A percentile compares a stretch with the other conserved stretches of the same genome.
These are phyloP conservation scores for Gracilaria vermiculophylla DNA, from an alignment of 23 red algal genomes.

Conservation along the genomic window DNA sequence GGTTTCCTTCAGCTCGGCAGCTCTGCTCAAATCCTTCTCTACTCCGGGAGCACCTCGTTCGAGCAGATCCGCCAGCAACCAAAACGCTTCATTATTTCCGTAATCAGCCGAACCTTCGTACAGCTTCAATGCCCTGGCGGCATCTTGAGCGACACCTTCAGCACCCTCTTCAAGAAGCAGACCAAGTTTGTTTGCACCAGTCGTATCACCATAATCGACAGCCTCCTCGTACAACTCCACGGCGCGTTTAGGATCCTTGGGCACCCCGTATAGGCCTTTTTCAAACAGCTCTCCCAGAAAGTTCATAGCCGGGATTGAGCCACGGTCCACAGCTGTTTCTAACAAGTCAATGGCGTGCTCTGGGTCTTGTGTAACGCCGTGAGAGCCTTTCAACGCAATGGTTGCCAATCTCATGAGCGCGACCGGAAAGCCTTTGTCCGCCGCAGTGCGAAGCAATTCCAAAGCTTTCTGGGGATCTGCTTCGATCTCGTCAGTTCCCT, in stretches of 20 bases:
- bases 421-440: slow-evolving; percentile 6
- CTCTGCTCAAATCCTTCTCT: slow-evolving; percentile 34
- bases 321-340: slow-evolving; percentile 20
- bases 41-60: slow-evolving; percentile 42
- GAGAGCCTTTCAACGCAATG: slow-evolving; percentile 44
- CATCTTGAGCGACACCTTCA: slow-evolving; percentile 14
- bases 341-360: slow-evolving; percentile 34
- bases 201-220: slow-evolving; percentile 35
- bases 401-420: slow-evolving; percentile 24
- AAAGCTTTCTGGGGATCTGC: slow-evolving; percentile 36
- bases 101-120: slow-evolving; percentile 46
- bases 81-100: slow-evolving; percentile 42
- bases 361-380: slow-evolving; percentile 13
- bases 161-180: slow-evolving; percentile 45
- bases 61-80: slow-evolving; percentile 34
- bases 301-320: slow-evolving; percentile 48
- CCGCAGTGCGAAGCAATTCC: slow-evolving; percentile 4
- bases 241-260: slow-evolving; percentile 2
- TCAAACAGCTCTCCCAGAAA: slow-evolving; percentile 40
- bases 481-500: slow-evolving; percentile 50
- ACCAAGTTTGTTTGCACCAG: slow-evolving; percentile 17
- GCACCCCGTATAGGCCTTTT: slow-evolving; percentile 13
- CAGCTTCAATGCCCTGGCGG: not conserved
- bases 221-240: slow-evolving; percentile 38
- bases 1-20: slow-evolving; percentile 41